Percentiles rank a stretch among this genome's conserved stretches.
These are phyloP conservation scores for Colletotrichum sp. DNA, from an alignment of 2,329 filamentous ascomycete genomes.

Conservation along the genomic window DNA sequence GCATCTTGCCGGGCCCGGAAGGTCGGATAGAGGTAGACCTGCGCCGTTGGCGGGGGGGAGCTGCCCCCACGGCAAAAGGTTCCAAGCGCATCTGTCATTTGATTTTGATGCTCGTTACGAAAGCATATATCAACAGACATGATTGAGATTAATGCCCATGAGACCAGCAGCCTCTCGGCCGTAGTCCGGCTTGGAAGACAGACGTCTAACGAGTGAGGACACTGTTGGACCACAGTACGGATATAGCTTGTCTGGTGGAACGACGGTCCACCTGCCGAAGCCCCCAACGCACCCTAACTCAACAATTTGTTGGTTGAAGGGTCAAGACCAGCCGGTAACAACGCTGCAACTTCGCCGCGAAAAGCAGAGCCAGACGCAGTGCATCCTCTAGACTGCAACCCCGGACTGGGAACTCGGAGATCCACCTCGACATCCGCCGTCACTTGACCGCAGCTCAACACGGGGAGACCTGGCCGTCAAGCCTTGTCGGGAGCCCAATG, in stretches of 20 bases:
- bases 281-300: not conserved
- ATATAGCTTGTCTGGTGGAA: not conserved
- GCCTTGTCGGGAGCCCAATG: not conserved
- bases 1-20: not conserved
- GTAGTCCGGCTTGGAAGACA: not conserved
- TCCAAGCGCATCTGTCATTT: not conserved
- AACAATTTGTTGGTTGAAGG: not conserved
- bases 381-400: not conserved
- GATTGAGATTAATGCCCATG: not conserved
- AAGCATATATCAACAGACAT: not conserved
- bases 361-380: not conserved
- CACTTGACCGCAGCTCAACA: not conserved
- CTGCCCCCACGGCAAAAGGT: not conserved
- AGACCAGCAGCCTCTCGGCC: not conserved
- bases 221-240: not conserved
- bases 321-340: not conserved
- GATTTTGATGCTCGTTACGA: not conserved
- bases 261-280: conserved; percentile 10
- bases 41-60: not conserved
- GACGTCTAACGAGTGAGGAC: not conserved
- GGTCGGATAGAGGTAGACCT: not conserved
- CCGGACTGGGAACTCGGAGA: not conserved
- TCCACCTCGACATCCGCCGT: not conserved
- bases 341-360: not conserved
- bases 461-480: not conserved